Conservation (phyloP, 805 yeast genomes). For the Gaillardinia entomophila region DNA sequence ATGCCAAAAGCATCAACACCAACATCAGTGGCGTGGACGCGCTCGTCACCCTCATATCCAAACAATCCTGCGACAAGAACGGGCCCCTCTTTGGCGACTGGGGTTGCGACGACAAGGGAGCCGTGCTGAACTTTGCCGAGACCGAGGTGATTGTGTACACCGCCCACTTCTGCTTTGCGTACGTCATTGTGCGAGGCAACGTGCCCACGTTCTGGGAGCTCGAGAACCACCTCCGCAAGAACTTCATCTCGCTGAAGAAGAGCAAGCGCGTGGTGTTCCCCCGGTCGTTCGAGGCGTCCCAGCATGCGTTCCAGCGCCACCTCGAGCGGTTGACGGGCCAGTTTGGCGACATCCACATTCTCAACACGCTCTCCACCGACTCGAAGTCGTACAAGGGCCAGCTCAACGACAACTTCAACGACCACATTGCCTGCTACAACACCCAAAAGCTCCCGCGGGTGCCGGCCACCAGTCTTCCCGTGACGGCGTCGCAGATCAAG, state of each 20-base stretch:
- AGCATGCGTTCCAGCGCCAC: constrained; percentile 46
- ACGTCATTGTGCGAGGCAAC: constrained; percentile 45
- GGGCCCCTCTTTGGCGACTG: constrained; percentile 52
- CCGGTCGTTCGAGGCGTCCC: constrained; percentile 48
- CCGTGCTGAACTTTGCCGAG: constrained; percentile 47
- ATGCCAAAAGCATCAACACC: constrained; percentile 40
- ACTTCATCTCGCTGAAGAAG: constrained; percentile 23
- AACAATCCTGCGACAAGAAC: constrained; percentile 42
- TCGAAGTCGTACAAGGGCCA: constrained; percentile 40
- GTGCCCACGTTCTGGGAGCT: constrained; percentile 53
- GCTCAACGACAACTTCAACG: constrained; percentile 32
- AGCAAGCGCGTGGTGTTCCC: constrained; percentile 43
- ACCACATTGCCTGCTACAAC: constrained; percentile 15
- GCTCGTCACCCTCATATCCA: constrained; percentile 44
- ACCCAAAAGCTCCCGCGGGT: constrained; percentile 2
- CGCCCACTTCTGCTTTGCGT: constrained; percentile 35
- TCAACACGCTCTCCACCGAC: constrained; percentile 44
- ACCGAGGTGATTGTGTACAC: constrained; percentile 45
- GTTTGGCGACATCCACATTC: constrained; percentile 44
- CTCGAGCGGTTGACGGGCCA: constrained; percentile 43
- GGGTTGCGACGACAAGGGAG: constrained; percentile 54
- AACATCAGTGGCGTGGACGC: constrained; percentile 28
- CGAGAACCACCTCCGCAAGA: constrained; percentile 36
- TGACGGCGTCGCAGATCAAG: constrained; percentile 25
- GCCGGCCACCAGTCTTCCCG: constrained; percentile 23